These are phyloP conservation scores for Mytilinidion resinicola DNA, from an alignment of 495 filamentous ascomycete genomes.

Conservation along the genomic window DNA sequence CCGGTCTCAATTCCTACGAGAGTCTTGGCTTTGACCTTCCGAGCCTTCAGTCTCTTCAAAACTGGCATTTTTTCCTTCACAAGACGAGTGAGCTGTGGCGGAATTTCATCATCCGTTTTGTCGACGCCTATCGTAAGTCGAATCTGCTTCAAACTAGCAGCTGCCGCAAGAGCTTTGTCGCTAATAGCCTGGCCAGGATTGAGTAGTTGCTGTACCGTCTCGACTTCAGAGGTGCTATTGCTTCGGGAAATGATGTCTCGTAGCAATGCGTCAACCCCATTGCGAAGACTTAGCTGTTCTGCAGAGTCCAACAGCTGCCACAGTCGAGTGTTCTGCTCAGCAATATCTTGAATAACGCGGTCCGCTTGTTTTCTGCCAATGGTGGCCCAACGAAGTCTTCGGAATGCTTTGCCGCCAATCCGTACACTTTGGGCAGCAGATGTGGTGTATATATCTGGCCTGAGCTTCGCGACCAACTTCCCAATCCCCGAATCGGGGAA, in stretches of 20 bases:
- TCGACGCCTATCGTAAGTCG: background rate
- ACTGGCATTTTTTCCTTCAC: background rate
- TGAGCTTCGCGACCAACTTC: background rate
- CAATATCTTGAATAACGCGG: background rate
- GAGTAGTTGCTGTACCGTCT: background rate
- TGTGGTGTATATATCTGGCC: background rate
- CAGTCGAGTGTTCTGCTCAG: background rate
- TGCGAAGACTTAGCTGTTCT: background rate
- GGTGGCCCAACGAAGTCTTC: background rate
- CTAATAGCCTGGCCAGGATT: background rate
- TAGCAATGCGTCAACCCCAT: background rate
- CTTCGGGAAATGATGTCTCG: background rate
- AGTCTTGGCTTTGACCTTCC: background rate
- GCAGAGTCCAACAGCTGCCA: background rate
- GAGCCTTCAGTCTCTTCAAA: background rate
- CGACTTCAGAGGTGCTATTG: background rate
- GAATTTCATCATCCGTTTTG: background rate
- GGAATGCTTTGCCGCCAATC: background rate
- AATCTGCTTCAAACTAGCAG: background rate
- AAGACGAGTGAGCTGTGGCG: background rate
- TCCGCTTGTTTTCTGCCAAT: background rate
- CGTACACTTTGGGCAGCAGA: background rate
- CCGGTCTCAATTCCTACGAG: background rate
- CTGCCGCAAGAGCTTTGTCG: background rate
- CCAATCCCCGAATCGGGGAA: background rate